Evolutionary conservation across 768 basidiomycete species (phyloP).

Genomic region (Termitomyces sp.): DNA sequence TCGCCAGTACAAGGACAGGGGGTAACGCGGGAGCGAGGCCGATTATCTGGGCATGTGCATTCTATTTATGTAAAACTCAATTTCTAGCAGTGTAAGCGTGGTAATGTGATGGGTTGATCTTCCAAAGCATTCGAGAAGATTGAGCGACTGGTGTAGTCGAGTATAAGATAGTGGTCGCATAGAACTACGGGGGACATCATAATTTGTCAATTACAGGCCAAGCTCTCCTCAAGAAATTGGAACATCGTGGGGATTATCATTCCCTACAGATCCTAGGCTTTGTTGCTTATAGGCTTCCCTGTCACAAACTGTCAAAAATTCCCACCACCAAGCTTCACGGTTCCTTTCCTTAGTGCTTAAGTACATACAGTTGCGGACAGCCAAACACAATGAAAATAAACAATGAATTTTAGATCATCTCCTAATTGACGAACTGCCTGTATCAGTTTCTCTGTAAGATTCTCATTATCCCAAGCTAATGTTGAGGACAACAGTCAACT

Average conservation of each 20-base stretch:
- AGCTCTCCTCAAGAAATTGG: not conserved
- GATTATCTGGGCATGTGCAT: not conserved
- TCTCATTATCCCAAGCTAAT: too few relatives aligned
- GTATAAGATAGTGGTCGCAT: not conserved
- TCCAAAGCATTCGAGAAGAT: not conserved
- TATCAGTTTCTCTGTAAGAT: too few relatives aligned
- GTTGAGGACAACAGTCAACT: too few relatives aligned
- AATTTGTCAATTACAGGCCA: not conserved
- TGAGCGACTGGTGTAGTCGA: not conserved
- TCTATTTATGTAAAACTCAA: not conserved
- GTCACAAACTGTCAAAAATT: not conserved
- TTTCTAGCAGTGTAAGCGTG: not conserved
- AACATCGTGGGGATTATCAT: not conserved
- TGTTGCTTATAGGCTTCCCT: not conserved
- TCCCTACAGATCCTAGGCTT: not conserved
- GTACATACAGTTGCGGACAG: too few relatives aligned
- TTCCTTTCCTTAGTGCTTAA: not conserved
- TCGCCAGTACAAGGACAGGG: not conserved
- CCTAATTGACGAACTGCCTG: too few relatives aligned
- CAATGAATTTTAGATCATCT: too few relatives aligned
- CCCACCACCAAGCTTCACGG: not conserved
- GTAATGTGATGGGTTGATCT: not conserved
- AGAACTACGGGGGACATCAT: not conserved
- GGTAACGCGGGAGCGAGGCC: not conserved
- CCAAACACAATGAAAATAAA: too few relatives aligned